Base-by-base conservation (phyloP, 345 rosid species). In the Lepidium africanum region DNA sequence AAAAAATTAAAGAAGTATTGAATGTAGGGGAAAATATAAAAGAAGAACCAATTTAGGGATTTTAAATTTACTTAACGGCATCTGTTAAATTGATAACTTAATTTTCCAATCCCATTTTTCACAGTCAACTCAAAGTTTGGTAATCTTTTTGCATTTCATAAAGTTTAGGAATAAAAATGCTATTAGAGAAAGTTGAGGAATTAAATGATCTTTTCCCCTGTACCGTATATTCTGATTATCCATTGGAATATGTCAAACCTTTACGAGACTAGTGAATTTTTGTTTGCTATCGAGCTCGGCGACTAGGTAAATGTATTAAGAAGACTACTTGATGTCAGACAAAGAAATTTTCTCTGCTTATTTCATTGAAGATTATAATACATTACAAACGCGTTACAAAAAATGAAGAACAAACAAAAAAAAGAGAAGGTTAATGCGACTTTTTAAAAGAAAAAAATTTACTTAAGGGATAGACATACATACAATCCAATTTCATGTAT, bases 291-390 rank as follows among this genome's bases (percentile, higher is more conserved):
- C n/a, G 9, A 15, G 27, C 17, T 27, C n/a, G 6, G 3, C 37
- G 14, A 37, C 19, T 57, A 38, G 3, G 46, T 5, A 57, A 19
- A 27, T 27, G 32, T 27, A 0, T 27, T 27, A 27, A 27, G 32
- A 27, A 13, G 10, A 61, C 37, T 35, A 63, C 7, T 37, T 64
- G 1, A 64, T 37, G 57, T 50, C 49, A 65, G 70, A 72, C 39
- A 72, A 65, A 56, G 40, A 50, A 64, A 56, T 64, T 72, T 38
- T 73, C 60, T 73, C 60, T 59, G 49, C 67, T 66, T 73, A 73
- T 59, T 66, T 66, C 67, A 43, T 73, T 27, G 62, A 67, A 59
- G 48, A 50, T 42, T 59, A 66, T 73, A 43, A 23, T 49, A 66
- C 63, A 67, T 67, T 74, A 74, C 69, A 67, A 59, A 59, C 0